These are phyloP conservation scores for Botrytis fragariae DNA, from an alignment of 2,329 filamentous ascomycete species.

Conservation along the genomic window DNA sequence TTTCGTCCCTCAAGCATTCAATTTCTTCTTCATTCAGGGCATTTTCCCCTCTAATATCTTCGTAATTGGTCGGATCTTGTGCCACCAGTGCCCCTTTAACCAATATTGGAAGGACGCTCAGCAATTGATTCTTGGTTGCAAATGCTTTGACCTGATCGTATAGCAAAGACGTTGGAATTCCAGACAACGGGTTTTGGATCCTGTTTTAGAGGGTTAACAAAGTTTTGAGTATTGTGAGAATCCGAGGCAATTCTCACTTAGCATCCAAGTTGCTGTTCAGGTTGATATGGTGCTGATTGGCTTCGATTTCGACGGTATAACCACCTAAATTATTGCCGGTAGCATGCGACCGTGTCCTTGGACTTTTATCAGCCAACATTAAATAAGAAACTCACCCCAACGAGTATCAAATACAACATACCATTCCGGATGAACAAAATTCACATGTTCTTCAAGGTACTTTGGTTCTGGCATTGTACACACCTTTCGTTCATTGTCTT, in stretches of 20 bases:
- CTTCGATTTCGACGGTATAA: constrained; percentile 6
- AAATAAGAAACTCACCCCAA: too few relatives aligned
- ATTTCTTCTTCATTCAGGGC: constrained; percentile 59
- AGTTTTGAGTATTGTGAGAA: too few relatives aligned
- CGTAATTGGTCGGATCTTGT: constrained; percentile 66
- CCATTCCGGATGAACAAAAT: constrained; percentile 1
- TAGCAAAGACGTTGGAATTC: constrained; percentile 50
- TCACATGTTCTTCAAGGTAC: not conserved
- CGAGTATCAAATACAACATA: not conserved
- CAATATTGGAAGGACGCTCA: constrained; percentile 56
- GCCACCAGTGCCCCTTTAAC: constrained; percentile 72
- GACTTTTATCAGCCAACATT: not conserved
- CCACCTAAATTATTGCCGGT: not conserved
- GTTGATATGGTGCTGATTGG: constrained; percentile 1
- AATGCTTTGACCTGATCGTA: constrained; percentile 58
- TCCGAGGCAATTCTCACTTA: not conserved
- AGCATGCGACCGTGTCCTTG: not conserved
- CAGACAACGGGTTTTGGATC: constrained; percentile 55
- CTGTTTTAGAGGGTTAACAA: constrained; percentile 36
- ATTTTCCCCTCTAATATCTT: constrained; percentile 46
- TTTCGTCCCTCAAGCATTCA: constrained; percentile 58
- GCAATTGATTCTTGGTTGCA: constrained; percentile 56
- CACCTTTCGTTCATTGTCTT: too few relatives aligned
- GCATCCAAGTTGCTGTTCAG: constrained; percentile 19
- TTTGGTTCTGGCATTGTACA: not conserved